Evolutionary conservation across 2,329 filamentous ascomycete genomes (phyloP), one percentile per base, ranked within the genome.

Genomic region (Delphinella strobiligena): DNA sequence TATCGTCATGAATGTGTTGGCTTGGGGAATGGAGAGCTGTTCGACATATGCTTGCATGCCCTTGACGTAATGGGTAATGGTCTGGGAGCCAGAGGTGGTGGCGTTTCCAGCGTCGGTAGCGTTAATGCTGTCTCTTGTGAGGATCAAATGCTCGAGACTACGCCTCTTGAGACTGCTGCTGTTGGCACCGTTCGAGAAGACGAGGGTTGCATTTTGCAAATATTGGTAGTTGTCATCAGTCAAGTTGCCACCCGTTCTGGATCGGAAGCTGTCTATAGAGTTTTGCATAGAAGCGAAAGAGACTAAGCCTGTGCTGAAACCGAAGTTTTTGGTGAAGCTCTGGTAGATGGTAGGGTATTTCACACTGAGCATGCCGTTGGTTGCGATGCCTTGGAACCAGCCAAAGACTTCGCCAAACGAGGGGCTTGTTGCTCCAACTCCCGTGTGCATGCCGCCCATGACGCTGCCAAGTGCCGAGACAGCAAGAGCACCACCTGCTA

Each of bases 1-100:
- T 4, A 94, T 79, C 0, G 86, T 95, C 88, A 98, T 93, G 66
- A 96, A 96, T 2, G 86, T 87, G 64, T 95, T 93, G 36, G 83
- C 78, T 50, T 82, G 75, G 14, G 91, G 91, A 38, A 96, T 87
- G 32, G 75, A 78, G 42, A 94, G 73, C 56, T 88, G 71, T 56
- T 94, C 78, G n/a, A 80, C 81, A 53, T 82, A 93, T 19, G 75
- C 83, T 58, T 88, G 74, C 52, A 96, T 82, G 38, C 86, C 85
- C 35, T 74, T 71, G 24, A 93, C 82, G 3, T 68, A 58, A 38
- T 72, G 65, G 42, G 72, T 62, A 33, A 69, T 51, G 46, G 69
- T 69, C 52, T 52, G 58, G 38, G 63, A 60, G 19, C 47, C 43
- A n/a, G 37, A 37, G 4, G 45, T 39, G 30, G 51, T 50, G 36